Evolutionary conservation across 208 protist genomes (phyloP), one percentile per base, ranked within the genome.

Genomic region (Porcisia deanei): DNA sequence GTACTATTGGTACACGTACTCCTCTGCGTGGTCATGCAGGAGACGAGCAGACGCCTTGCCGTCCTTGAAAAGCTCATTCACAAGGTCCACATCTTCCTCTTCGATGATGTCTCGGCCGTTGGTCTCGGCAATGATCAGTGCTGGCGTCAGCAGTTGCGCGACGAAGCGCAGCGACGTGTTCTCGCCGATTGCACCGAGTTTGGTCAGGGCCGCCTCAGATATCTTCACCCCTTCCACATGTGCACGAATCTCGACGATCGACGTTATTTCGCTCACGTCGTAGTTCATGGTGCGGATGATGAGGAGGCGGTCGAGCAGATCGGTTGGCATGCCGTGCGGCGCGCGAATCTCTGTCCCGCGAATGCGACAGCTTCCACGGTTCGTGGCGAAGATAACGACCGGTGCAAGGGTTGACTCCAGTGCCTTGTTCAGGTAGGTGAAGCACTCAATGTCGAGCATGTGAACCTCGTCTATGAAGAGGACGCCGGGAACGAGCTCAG

Each of bases 371-470:
- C 98, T 97, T 20, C 99, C 99, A 63, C 99, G 82, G 86, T 99
- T 99, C 58, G 99, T 99, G 52, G 99, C 99, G 81, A 99, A 99
- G 74, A 99, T 99, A 57, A 99, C 99, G 63, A 99, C 99, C 37
- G 99, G 99, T 25, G 99, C 98, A 6, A 99, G 87, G 0, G 96
- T 98, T 1, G 98, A 99, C 83, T 99, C 99, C 5, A 99, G 89
- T 16, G 99, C 99, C 65, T 99, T 98, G 91, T 99, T 99, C 0
- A 99, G 90, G 85, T 98, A 99, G 10, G 99, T 99, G 91, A 99
- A 99, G 91, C 99, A 99, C 90, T 99, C 99, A 76, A 99, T 99
- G 86, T 99, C 99, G 5, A 99, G 94, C 99, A 99, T 99, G 88
- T 99, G 99, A 53, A 99, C 98, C 89, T 99, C 99, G 85, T 99